Evolutionary conservation across 2,329 filamentous ascomycete genomes (phyloP), one percentile per base, ranked within the genome.

Genomic region (Aspergillus sp.): DNA sequence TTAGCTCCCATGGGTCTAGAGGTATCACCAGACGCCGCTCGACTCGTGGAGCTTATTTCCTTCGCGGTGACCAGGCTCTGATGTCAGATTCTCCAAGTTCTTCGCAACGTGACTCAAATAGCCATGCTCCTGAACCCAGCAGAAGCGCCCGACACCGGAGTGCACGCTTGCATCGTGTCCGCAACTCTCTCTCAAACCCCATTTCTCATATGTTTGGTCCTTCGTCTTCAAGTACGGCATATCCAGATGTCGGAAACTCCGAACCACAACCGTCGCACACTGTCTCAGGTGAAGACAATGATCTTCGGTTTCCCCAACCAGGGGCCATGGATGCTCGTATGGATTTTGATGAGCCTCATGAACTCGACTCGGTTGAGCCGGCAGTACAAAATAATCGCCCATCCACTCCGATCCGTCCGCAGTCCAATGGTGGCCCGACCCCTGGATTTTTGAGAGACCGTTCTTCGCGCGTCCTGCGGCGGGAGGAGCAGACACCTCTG

Each of bases 401-500:
- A 4, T 36, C 40, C n/a, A 47, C 55, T 12, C 43, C 47, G 29
- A 44, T 45, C 20, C 42, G 44, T 19, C 37, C 45, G 22, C 48
- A 51, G 29, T 50, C 50, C 15, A 44, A 41, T 36, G 51, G 56
- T 32, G 49, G 47, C 12, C 43, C 58, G 17, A 50, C 67, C 19
- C 60, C 62, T 13, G 55, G 54, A 26, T 49, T 63, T 15, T 45
- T 72, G 10, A 64, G 75, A 36, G 63, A 74, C 39, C 61, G 74
- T 34, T 66, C 73, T 28, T 68, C 71, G 14, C 60, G 74, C 33
- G 53, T 69, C 16, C 53, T 69, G 34, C 63, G 69, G 19, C 66
- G 67, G 40, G 74, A 78, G 45, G 75, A 80, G 46, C 74, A 78
- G 47, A 75, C 74, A 3, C 72, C 72, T 49, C 58, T 80, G 19